Base-by-base conservation (phyloP, 2,329 filamentous ascomycete genomes). In the Clonostachys rosea region DNA sequence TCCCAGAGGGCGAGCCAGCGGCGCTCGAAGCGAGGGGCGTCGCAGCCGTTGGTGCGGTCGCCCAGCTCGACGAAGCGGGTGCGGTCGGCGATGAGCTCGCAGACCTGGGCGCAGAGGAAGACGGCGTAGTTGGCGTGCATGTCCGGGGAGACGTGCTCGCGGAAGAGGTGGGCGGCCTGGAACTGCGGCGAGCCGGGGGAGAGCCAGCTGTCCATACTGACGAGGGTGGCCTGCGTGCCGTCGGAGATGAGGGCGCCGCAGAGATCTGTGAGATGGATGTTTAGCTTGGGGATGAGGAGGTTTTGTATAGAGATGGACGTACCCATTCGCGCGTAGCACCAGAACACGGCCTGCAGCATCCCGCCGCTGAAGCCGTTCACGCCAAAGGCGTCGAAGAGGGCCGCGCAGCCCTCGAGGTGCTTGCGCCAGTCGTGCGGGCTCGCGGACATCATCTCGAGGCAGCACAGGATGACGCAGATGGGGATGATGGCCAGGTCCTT, bases 101-200 rank as follows among this genome's bases (percentile, higher is more conserved):
- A 77, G 3, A 71, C 70, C 47, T 69, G 70, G 5, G 78, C 73
- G 44, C 70, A 75, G 2, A 84, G 67, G 51, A 77, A 83, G 3
- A 83, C 78, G 8, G 78, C 70, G 52, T 78, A 78, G 53, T 83
- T 83, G 34, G 79, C 79, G 50, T 80, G 73, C 69, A 76, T 79
- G 52, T 83, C 79, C 6, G 73, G 66, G 10, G 47, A 49, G 6
- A 14, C 14, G 11, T 54, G 51, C 14, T 56, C 50, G 12, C 59
- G 57, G 53, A 74, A 67, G 47, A 74, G 52, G 40, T 58, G 53
- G 14, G 60, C 57, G 5, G 67, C 66, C 16, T 67, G 63, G 6
- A 62, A 56, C 16, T 66, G 60, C 12, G 66, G 53, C 11, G 65
- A 59, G 18, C 65, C 65, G 7, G 65, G 62, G 1, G 69, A 65